Base-by-base conservation (phyloP, 2,329 filamentous ascomycete species). In the Eutypella sp. region DNA sequence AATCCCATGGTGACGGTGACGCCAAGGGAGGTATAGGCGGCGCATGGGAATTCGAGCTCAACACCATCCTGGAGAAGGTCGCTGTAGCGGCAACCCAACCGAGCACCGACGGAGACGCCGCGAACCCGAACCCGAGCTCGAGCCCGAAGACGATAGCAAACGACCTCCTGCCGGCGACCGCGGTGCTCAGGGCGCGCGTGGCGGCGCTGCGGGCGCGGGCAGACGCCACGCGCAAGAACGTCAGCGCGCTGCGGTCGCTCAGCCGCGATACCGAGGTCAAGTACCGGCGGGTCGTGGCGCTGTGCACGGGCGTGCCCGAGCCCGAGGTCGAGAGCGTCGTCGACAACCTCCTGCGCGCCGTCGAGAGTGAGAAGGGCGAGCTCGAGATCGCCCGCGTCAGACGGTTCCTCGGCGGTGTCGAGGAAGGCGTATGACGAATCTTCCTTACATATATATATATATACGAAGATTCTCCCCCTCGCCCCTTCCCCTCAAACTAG, bases 261-360 rank as follows among this genome's bases (percentile, higher is more conserved):
- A 92, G 89, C 56, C 84, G 83, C 4, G 90, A 96, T 44, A 75
- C 95, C 3, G 92, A 96, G 60, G 75, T 85, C 54, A 89, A 93
- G 67, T 96, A 96, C 63, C 80, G 90, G 22, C 87, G 85, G 54
- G 88, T 97, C 24, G 89, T 99, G 20, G 83, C 86, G 44, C 72
- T 96, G 11, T 96, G 92, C 62, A 95, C 90, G 0, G 84, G 82
- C 8, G 87, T 91, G 27, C 77, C 81, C 1, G 89, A 95, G 50
- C 75, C 77, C 8, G 80, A 89, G 47, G 87, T 97, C 13, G 93
- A 97, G 56, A 79, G 81, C 47, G 79, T 90, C 42, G 74, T 96
- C 0, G 87, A 89, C 43, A 82, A 83, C 3, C 72, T 99, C 37
- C 80, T 95, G 40, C 82, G 88, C 51, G 93, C 93, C 2, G 86